Conservation (phyloP, 176 grass and related monocot genomes). For the Typha latifolia region DNA sequence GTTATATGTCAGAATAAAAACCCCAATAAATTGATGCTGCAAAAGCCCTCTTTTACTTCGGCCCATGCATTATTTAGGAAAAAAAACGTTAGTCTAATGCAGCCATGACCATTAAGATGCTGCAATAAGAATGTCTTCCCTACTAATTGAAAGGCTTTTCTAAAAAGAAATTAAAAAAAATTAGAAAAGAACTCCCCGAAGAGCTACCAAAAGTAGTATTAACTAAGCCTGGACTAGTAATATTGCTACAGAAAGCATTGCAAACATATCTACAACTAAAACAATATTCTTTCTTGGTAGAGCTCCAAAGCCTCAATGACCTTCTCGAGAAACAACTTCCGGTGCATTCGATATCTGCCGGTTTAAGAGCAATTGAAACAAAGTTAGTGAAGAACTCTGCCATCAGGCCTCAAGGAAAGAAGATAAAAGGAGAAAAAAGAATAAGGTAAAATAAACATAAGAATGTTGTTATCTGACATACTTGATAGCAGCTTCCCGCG, state of each 20-base stretch:
- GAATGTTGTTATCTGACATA: slow-evolving; percentile 13
- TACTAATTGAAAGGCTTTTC: too few species aligned
- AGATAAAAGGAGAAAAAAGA: background rate
- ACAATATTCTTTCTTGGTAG: slow-evolving; percentile 72
- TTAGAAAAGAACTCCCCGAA: background rate
- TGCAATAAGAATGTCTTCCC: too few species aligned
- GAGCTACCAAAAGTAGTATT: background rate
- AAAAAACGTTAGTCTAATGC: too few species aligned
- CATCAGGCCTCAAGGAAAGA: background rate
- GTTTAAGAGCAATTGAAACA: slow-evolving; percentile 1
- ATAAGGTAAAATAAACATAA: background rate
- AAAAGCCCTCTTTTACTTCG: too few species aligned
- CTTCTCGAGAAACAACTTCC: slow-evolving; percentile 72
- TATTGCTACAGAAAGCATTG: background rate
- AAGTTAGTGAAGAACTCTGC: background rate
- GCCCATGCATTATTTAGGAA: too few species aligned
- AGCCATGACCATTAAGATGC: too few species aligned
- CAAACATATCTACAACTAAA: slow-evolving; percentile 37
- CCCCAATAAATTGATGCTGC: too few species aligned
- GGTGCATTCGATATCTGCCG: slow-evolving; percentile 65
- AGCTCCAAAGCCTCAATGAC: slow-evolving; percentile 66
- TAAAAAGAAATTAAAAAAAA: background rate
- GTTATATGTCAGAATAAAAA: too few species aligned
- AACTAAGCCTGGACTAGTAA: background rate
- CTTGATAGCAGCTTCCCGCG: slow-evolving; percentile 65